Evolutionary conservation across 371 early-diverging fungal genomes (phyloP).

Genomic region (Mucor saturninus): DNA sequence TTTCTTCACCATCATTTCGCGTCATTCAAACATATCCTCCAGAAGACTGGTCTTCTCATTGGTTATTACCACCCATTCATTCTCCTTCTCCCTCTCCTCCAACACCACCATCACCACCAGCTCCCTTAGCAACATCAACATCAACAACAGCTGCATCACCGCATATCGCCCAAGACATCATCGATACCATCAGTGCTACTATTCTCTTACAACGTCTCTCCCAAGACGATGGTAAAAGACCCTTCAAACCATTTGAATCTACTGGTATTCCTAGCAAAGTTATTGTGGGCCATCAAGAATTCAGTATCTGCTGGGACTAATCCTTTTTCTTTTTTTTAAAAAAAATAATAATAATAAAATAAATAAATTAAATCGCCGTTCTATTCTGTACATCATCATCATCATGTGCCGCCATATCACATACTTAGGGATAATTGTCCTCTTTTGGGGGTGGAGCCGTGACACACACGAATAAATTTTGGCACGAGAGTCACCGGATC

Average conservation of each 20-base stretch:
- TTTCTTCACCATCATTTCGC: slow-evolving; percentile 41
- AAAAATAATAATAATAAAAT: neutral
- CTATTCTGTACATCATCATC: too few species aligned
- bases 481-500: too few species aligned
- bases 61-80: slow-evolving; percentile 9
- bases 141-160: neutral
- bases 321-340: neutral
- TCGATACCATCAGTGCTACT: slow-evolving; percentile 61
- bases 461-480: too few species aligned
- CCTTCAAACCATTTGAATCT: slow-evolving; percentile 38
- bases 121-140: too few species aligned
- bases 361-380: neutral
- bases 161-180: slow-evolving; percentile 41
- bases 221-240: slow-evolving; percentile 59
- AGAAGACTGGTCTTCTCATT: slow-evolving; percentile 2
- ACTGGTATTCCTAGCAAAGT: slow-evolving; percentile 40
- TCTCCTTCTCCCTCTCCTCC: neutral
- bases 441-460: too few species aligned
- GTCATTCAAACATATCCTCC: slow-evolving; percentile 34
- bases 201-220: slow-evolving; percentile 60
- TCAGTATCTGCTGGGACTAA: slow-evolving; percentile 42
- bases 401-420: too few species aligned
- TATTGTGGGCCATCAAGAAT: slow-evolving; percentile 42
- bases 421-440: too few species aligned
- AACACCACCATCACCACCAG: too few species aligned